Evolutionary conservation across 495 filamentous ascomycete species (phyloP), one percentile per base, ranked within the genome.

Genomic region (Xylaria grammica): DNA sequence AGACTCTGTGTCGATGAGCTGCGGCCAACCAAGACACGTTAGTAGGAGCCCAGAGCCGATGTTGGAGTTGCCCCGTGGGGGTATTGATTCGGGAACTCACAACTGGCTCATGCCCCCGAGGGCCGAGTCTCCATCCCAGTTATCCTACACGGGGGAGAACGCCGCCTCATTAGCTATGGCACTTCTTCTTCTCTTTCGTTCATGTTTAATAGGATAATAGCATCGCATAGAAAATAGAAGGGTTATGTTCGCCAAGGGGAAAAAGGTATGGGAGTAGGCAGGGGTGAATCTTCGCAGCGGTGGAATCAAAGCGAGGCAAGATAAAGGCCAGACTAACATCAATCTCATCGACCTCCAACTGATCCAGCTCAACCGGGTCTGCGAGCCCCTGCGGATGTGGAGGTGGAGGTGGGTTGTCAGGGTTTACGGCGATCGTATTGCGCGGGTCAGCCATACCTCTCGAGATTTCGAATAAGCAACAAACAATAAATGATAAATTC

Each of bases 81-180:
- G 57, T 22, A 11, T 60, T 50, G 11, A 27, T 48, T n/a, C n/a
- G n/a, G n/a, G n/a, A n/a, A 62, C 60, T 62, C 22, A 62, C 60
- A 45, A 51, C 1, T 20, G 9, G 48, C 60, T 62, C 60, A 62
- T 62, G 48, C 60, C 48, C 10, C 60, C 60, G 1, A 62, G 15
- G 48, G 60, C 60, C 9, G 60, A 62, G 20, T 62, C 60, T 17
- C 48, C 27, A 29, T 62, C 60, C 60, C 60, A 62, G 11, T 7
- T 34, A 48, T 48, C 34, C 56, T 59, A 11, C 40, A 10, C 26
- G 48, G 10, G 17, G 3, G 15, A 46, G 44, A 48, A 30, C 15
- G 27, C 2, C 5, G 36, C 17, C 2, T n/a, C 11, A 42, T 59
- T 48, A 59, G 42, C 27, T 24, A 6, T 20, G 11, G 20, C 3